Base-by-base conservation (phyloP, 2,329 filamentous ascomycete genomes). In the Aaosphaeria pasadenensis region DNA sequence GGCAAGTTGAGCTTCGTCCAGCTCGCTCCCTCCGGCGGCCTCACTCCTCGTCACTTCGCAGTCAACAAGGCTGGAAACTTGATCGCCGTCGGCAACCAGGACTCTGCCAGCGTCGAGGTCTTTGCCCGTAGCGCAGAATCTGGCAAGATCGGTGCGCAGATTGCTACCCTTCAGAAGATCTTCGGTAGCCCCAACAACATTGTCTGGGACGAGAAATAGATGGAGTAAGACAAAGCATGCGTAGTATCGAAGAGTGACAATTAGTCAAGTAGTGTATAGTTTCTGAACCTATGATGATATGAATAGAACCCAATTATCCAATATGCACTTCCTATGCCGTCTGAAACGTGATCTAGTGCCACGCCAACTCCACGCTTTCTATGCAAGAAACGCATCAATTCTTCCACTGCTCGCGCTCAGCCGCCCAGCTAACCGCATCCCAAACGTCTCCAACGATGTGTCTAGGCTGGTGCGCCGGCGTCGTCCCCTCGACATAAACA, bases 361-460 rank as follows among this genome's bases (percentile, higher is more conserved):
- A 24, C 17, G 17, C 17, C 17, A 24, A 24, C 17, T 24, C 17
- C 17, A 24, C 17, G 17, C 17, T 24, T 24, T 24, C 17, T 24
- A 24, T 24, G 17, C 17, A 24, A 24, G 17, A 24, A 36, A 17
- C 11, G 17, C 17, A 29, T 35, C 39, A 47, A 40, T 70, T 73
- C 75, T 50, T 69, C 68, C 45, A 78, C 73, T 56, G 74, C 75
- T 68, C 64, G 48, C 66, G 57, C 30, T 82, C 75, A 62, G 94
- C 70, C 4, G 86, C 89, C 86, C 87, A 95, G 51, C 83, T 75
- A 4, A 95, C 88, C 7, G 88, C 91, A 54, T 84, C 83, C 58
- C 82, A 78, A 4, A 95, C 91, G 71, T 92, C 84, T 35, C 88
- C 80, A 24, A 87, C 84, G 52, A 90, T 83, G 29, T 78, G 79